phyloP scores from a whole-genome alignment of 2,329 filamentous ascomycete genomes.

The Alternaria solani region DNA sequence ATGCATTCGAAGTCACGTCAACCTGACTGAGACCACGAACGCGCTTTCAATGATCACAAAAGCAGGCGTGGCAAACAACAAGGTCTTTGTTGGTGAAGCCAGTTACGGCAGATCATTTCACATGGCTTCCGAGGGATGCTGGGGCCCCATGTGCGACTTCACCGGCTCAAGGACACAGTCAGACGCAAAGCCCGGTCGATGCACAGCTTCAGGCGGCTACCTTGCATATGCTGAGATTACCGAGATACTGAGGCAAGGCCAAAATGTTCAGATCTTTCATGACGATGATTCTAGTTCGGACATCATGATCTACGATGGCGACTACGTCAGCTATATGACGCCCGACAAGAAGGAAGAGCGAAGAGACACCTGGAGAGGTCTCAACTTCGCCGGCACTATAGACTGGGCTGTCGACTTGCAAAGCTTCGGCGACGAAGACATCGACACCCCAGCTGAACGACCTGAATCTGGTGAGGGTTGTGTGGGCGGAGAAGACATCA shows the following conservation, averaged over 20 bases:
- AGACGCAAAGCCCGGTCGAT: constrained; percentile 43
- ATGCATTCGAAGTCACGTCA: neutral
- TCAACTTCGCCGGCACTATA: neutral
- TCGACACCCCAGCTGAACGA: neutral
- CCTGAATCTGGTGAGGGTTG: constrained; percentile 2
- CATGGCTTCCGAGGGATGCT: constrained; percentile 47
- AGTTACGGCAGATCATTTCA: constrained; percentile 50
- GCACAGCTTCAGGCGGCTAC: constrained; percentile 53
- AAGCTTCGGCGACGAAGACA: neutral
- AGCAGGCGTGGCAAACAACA: constrained; percentile 36
- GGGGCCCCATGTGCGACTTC: constrained; percentile 45
- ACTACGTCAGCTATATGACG: too few species aligned
- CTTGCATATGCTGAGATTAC: constrained; percentile 53
- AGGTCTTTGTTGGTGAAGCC: constrained; percentile 45
- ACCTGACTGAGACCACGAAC: neutral
- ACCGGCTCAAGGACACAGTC: constrained; percentile 39
- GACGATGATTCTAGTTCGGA: neutral
- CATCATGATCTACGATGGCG: neutral
- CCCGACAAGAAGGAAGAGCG: neutral
- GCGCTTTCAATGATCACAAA: constrained; percentile 50
- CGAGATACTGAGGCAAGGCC: neutral
- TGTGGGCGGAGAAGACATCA: constrained; percentile 1
- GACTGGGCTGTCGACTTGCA: neutral
- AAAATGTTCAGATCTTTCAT: neutral
- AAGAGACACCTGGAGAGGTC: neutral